Percentiles rank a stretch among this genome's conserved stretches.
Conservation (phyloP, 1,139 yeast species). For the Blastobotrys aristatus region DNA sequence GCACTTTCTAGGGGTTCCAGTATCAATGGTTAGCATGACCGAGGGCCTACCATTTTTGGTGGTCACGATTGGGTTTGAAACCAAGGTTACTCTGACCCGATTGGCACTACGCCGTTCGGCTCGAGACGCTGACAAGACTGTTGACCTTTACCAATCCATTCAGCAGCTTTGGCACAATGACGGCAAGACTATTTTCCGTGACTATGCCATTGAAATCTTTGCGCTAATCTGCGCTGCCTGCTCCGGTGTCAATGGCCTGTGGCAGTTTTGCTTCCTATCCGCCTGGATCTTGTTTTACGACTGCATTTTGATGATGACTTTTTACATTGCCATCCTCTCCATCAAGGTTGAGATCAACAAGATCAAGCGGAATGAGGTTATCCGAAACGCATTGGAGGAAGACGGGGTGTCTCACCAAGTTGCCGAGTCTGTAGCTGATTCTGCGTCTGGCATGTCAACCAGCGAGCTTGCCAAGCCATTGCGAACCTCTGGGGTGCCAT, state of each 20-base stretch:
- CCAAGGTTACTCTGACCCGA: constrained; percentile 71
- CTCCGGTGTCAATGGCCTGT: constrained; percentile 57
- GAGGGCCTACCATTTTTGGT: constrained; percentile 95
- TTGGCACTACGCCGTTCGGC: constrained; percentile 42
- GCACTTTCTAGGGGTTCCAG: constrained; percentile 39
- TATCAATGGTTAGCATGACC: constrained; percentile 70
- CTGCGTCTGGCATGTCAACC: constrained; percentile 16
- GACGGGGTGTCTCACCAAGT: constrained; percentile 78
- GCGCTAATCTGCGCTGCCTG: constrained; percentile 72
- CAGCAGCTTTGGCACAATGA: constrained; percentile 59
- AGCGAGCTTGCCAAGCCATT: constrained; percentile 21
- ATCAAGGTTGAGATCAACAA: constrained; percentile 85
- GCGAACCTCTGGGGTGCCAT: constrained; percentile 42
- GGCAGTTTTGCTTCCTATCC: constrained; percentile 77
- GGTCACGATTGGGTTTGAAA: constrained; percentile 89
- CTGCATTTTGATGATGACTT: constrained; percentile 69
- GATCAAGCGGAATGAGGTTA: constrained; percentile 78
- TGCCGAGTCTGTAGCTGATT: constrained; percentile 63
- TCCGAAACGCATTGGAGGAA: constrained; percentile 83
- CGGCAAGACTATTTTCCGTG: constrained; percentile 70
- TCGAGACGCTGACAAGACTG: constrained; percentile 22
- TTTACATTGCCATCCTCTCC: constrained; percentile 79
- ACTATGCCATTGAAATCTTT: constrained; percentile 67
- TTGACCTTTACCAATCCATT: constrained; percentile 36
- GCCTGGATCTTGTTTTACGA: constrained; percentile 72